phyloP scores from a whole-genome alignment of 768 basidiomycete genomes.

The Leccinum olivaceopallidum region DNA sequence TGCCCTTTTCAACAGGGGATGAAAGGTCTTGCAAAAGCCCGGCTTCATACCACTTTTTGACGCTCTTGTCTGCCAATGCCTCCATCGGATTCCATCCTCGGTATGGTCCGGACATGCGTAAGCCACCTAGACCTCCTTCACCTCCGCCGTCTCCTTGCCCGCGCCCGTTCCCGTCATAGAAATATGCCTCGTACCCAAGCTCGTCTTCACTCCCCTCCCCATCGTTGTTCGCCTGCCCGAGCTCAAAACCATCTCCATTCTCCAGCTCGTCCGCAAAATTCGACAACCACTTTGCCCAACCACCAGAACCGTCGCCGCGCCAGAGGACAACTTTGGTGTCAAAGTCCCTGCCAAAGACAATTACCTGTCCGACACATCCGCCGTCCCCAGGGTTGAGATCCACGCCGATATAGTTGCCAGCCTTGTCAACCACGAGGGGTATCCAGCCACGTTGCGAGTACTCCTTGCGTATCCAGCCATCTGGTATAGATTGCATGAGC shows the following conservation, averaged over 20 bases:
- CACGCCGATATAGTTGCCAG: conserved; percentile 95
- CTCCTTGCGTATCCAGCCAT: conserved; percentile 82
- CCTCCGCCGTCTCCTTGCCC: conserved; percentile 80
- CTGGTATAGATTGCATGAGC: conserved; percentile 87
- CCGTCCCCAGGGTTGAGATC: conserved; percentile 85
- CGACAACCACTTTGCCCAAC: conserved; percentile 87
- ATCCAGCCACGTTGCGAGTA: conserved; percentile 98
- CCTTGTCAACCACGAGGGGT: conserved; percentile 90
- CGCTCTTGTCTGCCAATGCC: conserved; percentile 89
- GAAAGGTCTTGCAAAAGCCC: conserved; percentile 62
- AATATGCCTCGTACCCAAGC: conserved; percentile 85
- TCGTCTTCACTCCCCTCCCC: conserved; percentile 81
- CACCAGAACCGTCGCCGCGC: conserved; percentile 88
- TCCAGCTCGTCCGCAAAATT: conserved; percentile 92
- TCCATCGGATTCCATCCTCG: conserved; percentile 91
- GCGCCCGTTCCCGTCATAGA: conserved; percentile 75
- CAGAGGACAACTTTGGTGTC: conserved; percentile 97
- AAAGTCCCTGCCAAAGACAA: conserved; percentile 98
- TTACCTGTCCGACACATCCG: conserved; percentile 87
- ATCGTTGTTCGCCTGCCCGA: conserved; percentile 56
- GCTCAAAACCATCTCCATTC: conserved; percentile 83
- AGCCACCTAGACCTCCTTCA: conserved; percentile 66
- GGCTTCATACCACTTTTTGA: conserved; percentile 81
- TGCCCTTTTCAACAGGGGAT: conserved; percentile 42
- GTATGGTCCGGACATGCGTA: conserved; percentile 81